Conservation (phyloP, 768 basidiomycete species). For the Podaxis pistillaris region DNA sequence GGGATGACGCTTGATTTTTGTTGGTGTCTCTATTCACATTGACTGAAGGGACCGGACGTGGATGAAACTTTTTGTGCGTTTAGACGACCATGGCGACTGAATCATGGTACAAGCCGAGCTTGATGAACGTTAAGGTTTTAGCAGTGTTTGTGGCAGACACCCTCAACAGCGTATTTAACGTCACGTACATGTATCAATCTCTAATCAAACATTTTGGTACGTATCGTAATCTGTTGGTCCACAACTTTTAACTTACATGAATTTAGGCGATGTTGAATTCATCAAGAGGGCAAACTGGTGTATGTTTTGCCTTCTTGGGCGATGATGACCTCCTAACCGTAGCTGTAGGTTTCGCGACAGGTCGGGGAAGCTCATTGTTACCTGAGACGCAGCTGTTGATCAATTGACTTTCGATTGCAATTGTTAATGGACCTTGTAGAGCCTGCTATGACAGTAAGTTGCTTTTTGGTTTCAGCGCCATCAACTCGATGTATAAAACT, state of each 20-base stretch:
- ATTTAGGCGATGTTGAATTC: conserved; percentile 17
- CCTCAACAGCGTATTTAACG: conserved; percentile 42
- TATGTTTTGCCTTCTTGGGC: neutral
- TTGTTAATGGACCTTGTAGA: conserved; percentile 25
- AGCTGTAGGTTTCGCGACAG: conserved; percentile 15
- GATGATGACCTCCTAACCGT: too few relatives aligned
- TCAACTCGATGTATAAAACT: neutral
- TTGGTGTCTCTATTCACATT: neutral
- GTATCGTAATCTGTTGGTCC: conserved; percentile 3
- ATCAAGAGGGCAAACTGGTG: conserved; percentile 15
- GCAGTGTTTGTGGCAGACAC: conserved; percentile 47
- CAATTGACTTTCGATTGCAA: neutral
- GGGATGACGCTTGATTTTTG: neutral
- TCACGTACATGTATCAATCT: conserved; percentile 43
- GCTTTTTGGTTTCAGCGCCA: neutral
- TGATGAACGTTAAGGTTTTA: conserved; percentile 29
- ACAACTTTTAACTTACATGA: neutral
- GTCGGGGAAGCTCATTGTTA: neutral
- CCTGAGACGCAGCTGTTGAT: neutral
- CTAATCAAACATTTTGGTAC: conserved; percentile 46
- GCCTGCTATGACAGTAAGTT: conserved; percentile 41
- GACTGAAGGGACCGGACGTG: conserved; percentile 40
- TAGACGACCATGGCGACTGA: neutral
- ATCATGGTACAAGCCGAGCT: conserved; percentile 15
- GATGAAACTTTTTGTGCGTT: conserved; percentile 44